phyloP scores from a whole-genome alignment of 257 asterid species.

The Plantago major region DNA sequence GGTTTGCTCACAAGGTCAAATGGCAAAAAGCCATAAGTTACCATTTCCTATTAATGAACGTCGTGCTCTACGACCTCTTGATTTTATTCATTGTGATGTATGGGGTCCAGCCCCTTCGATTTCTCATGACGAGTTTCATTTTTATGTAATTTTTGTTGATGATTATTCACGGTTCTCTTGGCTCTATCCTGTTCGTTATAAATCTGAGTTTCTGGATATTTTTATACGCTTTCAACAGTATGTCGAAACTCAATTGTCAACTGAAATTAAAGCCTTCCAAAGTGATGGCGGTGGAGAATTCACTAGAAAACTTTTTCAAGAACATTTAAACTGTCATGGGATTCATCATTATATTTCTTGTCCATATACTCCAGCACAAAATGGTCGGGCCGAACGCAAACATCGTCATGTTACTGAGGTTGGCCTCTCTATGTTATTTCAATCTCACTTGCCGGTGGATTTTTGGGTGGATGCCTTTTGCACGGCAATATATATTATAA shows the following conservation, averaged over 20 bases:
- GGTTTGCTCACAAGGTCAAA: slow-evolving; percentile 4
- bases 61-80: not conserved
- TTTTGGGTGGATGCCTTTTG: slow-evolving; percentile 10
- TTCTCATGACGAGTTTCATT: not conserved
- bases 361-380: no score
- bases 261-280: no score
- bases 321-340: no score
- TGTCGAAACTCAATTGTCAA: no score
- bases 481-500: not conserved
- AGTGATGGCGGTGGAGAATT: no score
- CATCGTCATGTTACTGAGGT: slow-evolving; percentile 3
- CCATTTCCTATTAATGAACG: slow-evolving; percentile 5
- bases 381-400: slow-evolving; percentile 1
- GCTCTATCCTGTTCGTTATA: no score
- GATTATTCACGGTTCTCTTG: not conserved
- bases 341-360: no score
- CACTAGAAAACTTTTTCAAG: no score
- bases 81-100: slow-evolving; percentile 19
- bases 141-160: slow-evolving; percentile 14
- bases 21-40: slow-evolving; percentile 1
- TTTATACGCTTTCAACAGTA: no score
- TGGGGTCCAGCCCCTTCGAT: slow-evolving; percentile 16
- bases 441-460: not conserved
- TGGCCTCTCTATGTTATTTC: slow-evolving; percentile 1
- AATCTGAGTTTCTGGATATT: no score